A percentile compares a stretch with the other conserved stretches of the same genome.
These are phyloP conservation scores for Xerocomellus chrysenteron DNA, from an alignment of 768 basidiomycete genomes.

Conservation along the genomic window DNA sequence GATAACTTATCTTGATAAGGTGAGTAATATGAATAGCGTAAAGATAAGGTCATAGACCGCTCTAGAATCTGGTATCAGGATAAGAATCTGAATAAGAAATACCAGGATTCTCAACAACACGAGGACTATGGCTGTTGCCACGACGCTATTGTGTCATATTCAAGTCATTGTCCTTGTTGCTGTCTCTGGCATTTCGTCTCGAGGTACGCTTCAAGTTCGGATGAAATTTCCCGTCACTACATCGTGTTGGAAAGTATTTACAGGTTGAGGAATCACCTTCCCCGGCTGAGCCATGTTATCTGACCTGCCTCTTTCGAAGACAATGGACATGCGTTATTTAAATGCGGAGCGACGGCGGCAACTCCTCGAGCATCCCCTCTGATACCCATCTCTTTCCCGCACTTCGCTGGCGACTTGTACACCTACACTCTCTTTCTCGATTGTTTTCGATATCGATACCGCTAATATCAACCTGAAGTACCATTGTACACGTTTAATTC, in stretches of 20 bases:
- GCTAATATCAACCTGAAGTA: background rate
- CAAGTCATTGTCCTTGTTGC: slow-evolving; percentile 2
- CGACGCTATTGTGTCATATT: background rate
- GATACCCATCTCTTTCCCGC: slow-evolving; percentile 5
- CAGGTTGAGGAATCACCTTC: background rate
- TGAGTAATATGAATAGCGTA: no score
- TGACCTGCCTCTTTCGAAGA: slow-evolving; percentile 12
- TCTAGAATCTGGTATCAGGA: no score
- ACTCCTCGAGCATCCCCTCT: background rate
- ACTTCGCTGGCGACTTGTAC: slow-evolving; percentile 22
- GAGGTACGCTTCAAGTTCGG: slow-evolving; percentile 1
- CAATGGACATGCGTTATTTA: slow-evolving; percentile 6
- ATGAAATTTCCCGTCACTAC: background rate
- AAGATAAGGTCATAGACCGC: no score
- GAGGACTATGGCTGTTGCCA: background rate
- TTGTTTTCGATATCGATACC: background rate
- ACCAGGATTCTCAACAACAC: no score
- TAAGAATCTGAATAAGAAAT: no score
- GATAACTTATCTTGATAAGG: no score
- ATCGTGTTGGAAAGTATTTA: background rate
- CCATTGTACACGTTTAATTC: background rate
- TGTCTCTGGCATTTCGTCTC: background rate
- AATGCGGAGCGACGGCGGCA: background rate
- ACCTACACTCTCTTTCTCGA: slow-evolving; percentile 1
- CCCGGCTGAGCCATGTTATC: background rate